These are phyloP conservation scores for Ceratocystiopsis minuta DNA, from an alignment of 2,329 filamentous ascomycete genomes.

Conservation along the genomic window DNA sequence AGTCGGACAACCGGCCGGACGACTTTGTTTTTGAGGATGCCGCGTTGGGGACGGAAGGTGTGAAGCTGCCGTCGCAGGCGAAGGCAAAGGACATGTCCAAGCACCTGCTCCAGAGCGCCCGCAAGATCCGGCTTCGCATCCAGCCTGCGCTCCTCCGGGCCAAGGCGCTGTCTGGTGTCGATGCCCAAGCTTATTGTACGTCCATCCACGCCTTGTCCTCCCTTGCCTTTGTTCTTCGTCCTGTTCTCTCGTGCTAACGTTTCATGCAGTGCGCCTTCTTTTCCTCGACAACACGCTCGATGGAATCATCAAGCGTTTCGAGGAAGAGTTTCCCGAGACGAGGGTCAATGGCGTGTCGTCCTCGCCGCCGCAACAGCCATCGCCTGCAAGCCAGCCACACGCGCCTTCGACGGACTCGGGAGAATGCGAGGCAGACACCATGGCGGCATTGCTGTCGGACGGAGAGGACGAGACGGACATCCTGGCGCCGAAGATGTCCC, in stretches of 20 bases:
- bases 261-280: conserved; percentile 46
- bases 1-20: conserved; percentile 25
- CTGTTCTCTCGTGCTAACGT: not conserved
- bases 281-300: conserved; percentile 81
- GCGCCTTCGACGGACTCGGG: conserved; percentile 9
- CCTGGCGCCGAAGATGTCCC: conserved; percentile 25
- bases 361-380: conserved; percentile 5
- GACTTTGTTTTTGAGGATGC: conserved; percentile 33
- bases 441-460: conserved; percentile 25
- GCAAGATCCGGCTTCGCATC: conserved; percentile 70
- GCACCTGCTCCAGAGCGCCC: conserved; percentile 67
- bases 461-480: conserved; percentile 30
- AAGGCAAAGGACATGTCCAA: conserved; percentile 79
- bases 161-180: conserved; percentile 51
- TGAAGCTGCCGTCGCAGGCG: too few species aligned
- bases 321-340: conserved; percentile 89
- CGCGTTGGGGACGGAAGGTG: too few species aligned
- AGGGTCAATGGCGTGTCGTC: conserved; percentile 25
- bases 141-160: conserved; percentile 69
- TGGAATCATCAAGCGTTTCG: conserved; percentile 86
- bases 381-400: conserved; percentile 4
- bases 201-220: conserved; percentile 8
- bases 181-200: conserved; percentile 56
- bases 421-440: conserved; percentile 5
- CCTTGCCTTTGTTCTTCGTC: not conserved